A percentile compares a stretch with the other conserved stretches of the same genome.
These are phyloP conservation scores for Borovskyia barvae DNA, from an alignment of 208 protist species.

Conservation along the genomic window DNA sequence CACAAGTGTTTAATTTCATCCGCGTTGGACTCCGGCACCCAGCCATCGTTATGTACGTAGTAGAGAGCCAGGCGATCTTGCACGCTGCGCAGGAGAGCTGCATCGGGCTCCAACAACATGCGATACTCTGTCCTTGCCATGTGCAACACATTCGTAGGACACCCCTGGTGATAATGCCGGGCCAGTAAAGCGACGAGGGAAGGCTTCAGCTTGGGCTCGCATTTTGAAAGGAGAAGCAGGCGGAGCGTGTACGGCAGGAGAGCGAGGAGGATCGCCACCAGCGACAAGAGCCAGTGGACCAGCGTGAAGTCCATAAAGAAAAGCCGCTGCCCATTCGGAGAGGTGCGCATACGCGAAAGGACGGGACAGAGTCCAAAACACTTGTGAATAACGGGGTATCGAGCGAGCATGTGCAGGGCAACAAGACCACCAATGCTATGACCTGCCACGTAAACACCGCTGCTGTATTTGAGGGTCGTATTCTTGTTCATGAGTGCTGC, in stretches of 20 bases:
- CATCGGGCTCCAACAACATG: constrained; percentile 49
- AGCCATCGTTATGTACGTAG: constrained; percentile 62
- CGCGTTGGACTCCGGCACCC: constrained; percentile 41
- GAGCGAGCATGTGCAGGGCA: constrained; percentile 52
- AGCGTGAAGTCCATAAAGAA: constrained; percentile 30
- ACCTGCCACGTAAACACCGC: constrained; percentile 59
- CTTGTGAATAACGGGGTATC: constrained; percentile 40
- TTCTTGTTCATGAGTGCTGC: constrained; percentile 17
- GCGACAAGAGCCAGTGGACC: constrained; percentile 30
- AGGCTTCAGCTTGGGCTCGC: constrained; percentile 17
- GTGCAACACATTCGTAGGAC: constrained; percentile 49
- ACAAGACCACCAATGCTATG: constrained; percentile 85
- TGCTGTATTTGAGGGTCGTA: constrained; percentile 30
- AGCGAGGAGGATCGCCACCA: constrained; percentile 26
- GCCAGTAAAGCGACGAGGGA: constrained; percentile 24
- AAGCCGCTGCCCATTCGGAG: constrained; percentile 51
- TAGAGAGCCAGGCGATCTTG: constrained; percentile 68
- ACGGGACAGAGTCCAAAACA: constrained; percentile 73
- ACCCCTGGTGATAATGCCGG: constrained; percentile 19
- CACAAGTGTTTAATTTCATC: constrained; percentile 47
- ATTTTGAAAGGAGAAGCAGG: constrained; percentile 9
- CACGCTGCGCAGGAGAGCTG: constrained; percentile 28
- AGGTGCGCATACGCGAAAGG: constrained; percentile 47
- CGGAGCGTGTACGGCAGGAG: constrained; percentile 26
- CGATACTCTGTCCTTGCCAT: constrained; percentile 59